These are phyloP conservation scores for Mucor saturninus DNA, from an alignment of 371 early-diverging fungal genomes.

Conservation along the genomic window DNA sequence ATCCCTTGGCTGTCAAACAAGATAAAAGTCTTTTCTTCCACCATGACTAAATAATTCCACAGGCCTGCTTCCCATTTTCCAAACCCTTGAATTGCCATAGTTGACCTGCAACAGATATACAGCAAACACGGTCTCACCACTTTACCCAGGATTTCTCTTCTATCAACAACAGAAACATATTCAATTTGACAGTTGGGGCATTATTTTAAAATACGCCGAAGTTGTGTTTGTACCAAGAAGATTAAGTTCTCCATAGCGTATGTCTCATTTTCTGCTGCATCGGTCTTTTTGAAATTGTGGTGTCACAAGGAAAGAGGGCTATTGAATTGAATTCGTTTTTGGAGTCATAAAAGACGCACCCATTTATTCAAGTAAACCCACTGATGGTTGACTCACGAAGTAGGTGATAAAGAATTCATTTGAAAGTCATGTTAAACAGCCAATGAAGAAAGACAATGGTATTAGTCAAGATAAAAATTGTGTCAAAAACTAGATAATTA, in stretches of 20 bases:
- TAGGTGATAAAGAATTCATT: too few species aligned
- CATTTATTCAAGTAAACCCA: too few species aligned
- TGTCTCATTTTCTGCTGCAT: conserved; percentile 58
- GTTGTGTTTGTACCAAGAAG: conserved; percentile 62
- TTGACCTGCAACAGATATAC: conserved; percentile 87
- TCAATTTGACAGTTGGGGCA: conserved; percentile 65
- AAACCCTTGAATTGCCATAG: conserved; percentile 94
- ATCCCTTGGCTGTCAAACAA: conserved; percentile 65
- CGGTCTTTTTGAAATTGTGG: conserved; percentile 60
- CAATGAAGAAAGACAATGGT: too few species aligned
- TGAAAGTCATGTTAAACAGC: too few species aligned
- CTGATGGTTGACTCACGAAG: too few species aligned
- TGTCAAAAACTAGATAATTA: too few species aligned
- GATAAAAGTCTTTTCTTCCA: conserved; percentile 15
- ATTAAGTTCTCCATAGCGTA: conserved; percentile 81
- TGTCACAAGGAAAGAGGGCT: conserved; percentile 59
- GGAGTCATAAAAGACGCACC: conserved; percentile 51
- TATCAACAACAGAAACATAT: conserved; percentile 76
- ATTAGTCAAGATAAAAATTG: too few species aligned
- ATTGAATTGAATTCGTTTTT: conserved; percentile 67
- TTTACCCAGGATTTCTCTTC: conserved; percentile 70
- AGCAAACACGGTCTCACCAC: conserved; percentile 84
- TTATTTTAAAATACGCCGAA: conserved; percentile 72
- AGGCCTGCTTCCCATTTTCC: conserved; percentile 81
- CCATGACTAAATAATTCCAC: conserved; percentile 80